A percentile compares a stretch with the other conserved stretches of the same genome.
phyloP scores from a whole-genome alignment of 2,329 filamentous ascomycete species.

The Cryphonectria nitschkei region DNA sequence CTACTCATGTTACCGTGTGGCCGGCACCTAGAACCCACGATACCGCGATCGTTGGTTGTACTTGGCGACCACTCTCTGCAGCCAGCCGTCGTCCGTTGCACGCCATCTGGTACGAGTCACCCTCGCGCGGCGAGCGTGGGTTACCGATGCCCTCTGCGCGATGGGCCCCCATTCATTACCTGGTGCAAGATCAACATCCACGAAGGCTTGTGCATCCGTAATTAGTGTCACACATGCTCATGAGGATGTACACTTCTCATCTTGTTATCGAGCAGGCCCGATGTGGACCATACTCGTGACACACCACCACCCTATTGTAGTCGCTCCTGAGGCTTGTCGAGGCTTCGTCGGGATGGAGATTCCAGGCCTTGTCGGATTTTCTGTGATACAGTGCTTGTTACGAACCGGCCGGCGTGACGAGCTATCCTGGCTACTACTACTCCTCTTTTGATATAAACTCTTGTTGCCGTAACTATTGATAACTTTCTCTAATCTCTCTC shows the following conservation, averaged over 20 bases:
- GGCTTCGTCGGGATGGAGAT: neutral
- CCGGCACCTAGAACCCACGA: conserved; percentile 8
- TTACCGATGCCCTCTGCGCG: conserved; percentile 11
- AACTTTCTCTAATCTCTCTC: neutral
- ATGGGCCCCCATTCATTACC: conserved; percentile 6
- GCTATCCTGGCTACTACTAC: neutral
- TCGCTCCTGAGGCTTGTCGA: neutral
- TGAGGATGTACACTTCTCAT: neutral
- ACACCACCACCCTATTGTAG: conserved; percentile 1
- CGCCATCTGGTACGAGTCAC: conserved; percentile 21
- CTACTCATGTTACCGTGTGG: neutral
- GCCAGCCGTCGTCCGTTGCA: conserved; percentile 24
- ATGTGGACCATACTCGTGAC: neutral
- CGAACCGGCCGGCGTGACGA: neutral
- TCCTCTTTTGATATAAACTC: neutral
- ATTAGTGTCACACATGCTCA: neutral
- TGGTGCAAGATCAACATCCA: conserved; percentile 16
- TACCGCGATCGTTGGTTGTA: conserved; percentile 23
- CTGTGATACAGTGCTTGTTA: neutral
- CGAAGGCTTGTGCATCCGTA: conserved; percentile 4
- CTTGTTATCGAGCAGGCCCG: neutral
- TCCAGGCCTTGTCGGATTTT: neutral
- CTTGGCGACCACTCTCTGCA: conserved; percentile 13
- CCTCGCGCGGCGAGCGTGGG: conserved; percentile 16
- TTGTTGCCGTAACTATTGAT: neutral